Conservation (phyloP, 352 stramenopile genomes). For the Phytophthora agathidicida region DNA sequence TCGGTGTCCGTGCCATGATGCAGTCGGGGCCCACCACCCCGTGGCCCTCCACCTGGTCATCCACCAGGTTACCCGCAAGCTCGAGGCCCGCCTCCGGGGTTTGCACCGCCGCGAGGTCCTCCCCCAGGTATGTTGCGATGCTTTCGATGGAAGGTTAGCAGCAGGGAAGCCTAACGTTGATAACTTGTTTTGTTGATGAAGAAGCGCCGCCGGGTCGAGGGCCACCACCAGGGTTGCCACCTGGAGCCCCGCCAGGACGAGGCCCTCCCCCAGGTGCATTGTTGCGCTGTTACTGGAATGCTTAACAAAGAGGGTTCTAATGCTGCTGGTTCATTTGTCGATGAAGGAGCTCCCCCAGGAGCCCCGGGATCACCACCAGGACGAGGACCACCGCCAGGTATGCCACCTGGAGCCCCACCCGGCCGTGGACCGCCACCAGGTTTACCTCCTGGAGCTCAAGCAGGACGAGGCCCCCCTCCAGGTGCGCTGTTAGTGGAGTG, state of each 20-base stretch:
- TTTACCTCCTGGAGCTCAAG: constrained; percentile 9
- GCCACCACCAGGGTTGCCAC: constrained; percentile 8
- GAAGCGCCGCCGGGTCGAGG: constrained; percentile 26
- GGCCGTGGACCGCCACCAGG: neutral
- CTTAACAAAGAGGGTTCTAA: too few species aligned
- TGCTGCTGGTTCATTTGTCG: too few species aligned
- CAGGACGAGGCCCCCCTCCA: constrained; percentile 37
- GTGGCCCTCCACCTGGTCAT: constrained; percentile 45
- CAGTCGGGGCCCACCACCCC: constrained; percentile 36
- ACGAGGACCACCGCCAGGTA: constrained; percentile 24
- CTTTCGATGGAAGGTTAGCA: neutral
- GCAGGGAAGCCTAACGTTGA: neutral
- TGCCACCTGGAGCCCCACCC: constrained; percentile 5
- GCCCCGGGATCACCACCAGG: too few species aligned
- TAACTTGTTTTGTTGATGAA: neutral
- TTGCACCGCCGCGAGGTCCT: constrained; percentile 48
- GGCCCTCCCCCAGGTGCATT: constrained; percentile 33
- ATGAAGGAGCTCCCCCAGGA: too few species aligned
- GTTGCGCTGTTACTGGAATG: too few species aligned
- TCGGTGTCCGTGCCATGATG: constrained; percentile 5
- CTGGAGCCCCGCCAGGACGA: constrained; percentile 29
- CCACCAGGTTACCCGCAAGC: constrained; percentile 61
- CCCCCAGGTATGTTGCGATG: constrained; percentile 44
- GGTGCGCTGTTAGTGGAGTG: too few species aligned
- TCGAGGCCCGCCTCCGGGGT: constrained; percentile 55